A percentile compares a stretch with the other conserved stretches of the same genome.
Conservation (phyloP, 2,329 filamentous ascomycete genomes). For the Colletotrichum tropicale region DNA sequence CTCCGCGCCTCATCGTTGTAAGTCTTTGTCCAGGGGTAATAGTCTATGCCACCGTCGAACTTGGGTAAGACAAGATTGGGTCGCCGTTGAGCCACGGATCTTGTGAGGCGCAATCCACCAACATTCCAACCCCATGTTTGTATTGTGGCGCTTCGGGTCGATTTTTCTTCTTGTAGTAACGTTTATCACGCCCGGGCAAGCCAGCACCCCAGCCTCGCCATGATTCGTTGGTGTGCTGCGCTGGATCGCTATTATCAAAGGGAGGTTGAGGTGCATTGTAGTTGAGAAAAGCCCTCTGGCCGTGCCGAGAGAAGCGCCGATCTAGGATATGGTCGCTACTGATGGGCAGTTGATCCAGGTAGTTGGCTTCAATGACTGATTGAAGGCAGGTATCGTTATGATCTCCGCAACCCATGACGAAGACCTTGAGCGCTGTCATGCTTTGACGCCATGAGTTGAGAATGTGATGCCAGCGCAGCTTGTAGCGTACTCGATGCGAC, state of each 20-base stretch:
- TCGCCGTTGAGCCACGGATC: fast-evolving
- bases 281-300: fast-evolving
- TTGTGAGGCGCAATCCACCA: fast-evolving
- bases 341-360: fast-evolving
- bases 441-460: not conserved
- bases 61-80: not conserved
- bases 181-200: no score
- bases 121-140: not conserved
- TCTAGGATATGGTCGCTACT: fast-evolving
- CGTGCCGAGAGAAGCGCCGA: not conserved
- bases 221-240: no score
- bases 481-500: not conserved
- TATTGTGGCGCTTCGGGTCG: not conserved
- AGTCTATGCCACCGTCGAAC: not conserved
- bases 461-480: not conserved
- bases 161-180: not conserved
- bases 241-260: not conserved
- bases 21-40: not conserved
- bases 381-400: fast-evolving
- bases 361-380: not conserved
- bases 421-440: not conserved
- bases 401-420: not conserved
- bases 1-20: not conserved
- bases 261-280: not conserved
- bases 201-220: no score